Evolutionary conservation across 73 alveolate genomes (phyloP).

Genomic region (Symbiodinium pilosum): DNA sequence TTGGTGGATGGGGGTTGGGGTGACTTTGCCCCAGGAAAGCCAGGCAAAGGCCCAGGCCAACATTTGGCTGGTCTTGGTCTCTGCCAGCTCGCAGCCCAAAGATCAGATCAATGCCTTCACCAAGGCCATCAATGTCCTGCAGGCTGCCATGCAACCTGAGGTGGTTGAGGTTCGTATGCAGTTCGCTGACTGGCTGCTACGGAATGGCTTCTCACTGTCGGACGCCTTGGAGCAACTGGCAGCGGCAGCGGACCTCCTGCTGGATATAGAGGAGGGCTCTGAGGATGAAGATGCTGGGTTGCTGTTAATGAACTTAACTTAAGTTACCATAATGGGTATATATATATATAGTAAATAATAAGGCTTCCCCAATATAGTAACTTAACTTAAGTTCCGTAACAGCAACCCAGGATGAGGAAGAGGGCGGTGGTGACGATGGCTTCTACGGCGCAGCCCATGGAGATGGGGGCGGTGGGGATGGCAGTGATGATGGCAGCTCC

Average conservation of each 20-base stretch:
- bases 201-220: conserved; percentile 57
- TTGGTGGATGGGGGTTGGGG: no score
- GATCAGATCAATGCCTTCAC: conserved; percentile 82
- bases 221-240: conserved; percentile 76
- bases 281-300: no score
- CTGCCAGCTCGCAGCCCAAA: conserved; percentile 63
- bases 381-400: no score
- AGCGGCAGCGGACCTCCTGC: conserved; percentile 43
- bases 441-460: conserved; percentile 30
- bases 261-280: conserved; percentile 75
- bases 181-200: conserved; percentile 72
- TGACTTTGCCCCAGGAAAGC: conserved; percentile 37
- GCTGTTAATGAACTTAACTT: no score
- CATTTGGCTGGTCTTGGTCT: conserved; percentile 80
- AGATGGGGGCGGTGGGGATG: conserved; percentile 11
- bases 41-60: conserved; percentile 85
- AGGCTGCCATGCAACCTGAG: conserved; percentile 86
- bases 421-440: conserved; percentile 44
- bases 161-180: conserved; percentile 79
- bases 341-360: no score
- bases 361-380: no score
- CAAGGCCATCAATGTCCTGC: conserved; percentile 71
- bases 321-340: no score
- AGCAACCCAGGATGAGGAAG: conserved; percentile 76
- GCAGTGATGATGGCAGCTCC: conserved; percentile 58